Evolutionary conservation across 176 grass and related monocot species (phyloP), one percentile per base, ranked within the genome.

Genomic region (Dendrocalamus sinicus): DNA sequence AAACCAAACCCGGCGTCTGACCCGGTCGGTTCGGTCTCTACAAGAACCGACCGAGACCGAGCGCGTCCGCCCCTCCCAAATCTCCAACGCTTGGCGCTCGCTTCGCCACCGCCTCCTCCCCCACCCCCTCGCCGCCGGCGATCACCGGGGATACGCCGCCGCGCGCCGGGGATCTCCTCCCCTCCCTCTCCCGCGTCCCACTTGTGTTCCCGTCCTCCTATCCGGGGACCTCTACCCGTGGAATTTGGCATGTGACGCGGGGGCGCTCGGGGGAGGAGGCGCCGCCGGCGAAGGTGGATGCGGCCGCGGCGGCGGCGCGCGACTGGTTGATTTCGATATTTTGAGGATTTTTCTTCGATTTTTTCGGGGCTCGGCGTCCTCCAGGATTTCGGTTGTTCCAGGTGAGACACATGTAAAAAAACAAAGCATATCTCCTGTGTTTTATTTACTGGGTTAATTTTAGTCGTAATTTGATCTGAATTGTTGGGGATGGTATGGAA

Each of bases 1-100:
- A n/a, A 55, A 35, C 46, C 22, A 17, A 55, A 62, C 32, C 30
- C 8, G 7, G 19, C 8, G 0, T 12, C 50, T 66, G 66, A 66
- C 67, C 57, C 39, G 60, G 67, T 59, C 67, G 84, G 67, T 74
- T 86, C 41, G 61, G 28, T n/a, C 28, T 41, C 46, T 84, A 79
- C 75, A 79, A 79, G 65, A 78, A 62, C 52, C 54, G 84, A 79
- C 76, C 75, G 66, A 60, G 66, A 41, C 65, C 7, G 26, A 62
- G 11, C 48, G 68, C n/a, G 32, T 67, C 68, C 28, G 78, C 64
- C 15, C 24, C 40, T 76, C 80, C 81, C 89, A 88, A 87, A 88
- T 90, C 89, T 79, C 74, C 89, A 79, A 84, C 89, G 81, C 85
- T 84, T 88, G 89, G 85, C 85, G 85, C 89, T 91, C 85, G 81